These are phyloP conservation scores for Diaporthe aspalathi DNA, from an alignment of 2,329 filamentous ascomycete genomes.

Conservation along the genomic window DNA sequence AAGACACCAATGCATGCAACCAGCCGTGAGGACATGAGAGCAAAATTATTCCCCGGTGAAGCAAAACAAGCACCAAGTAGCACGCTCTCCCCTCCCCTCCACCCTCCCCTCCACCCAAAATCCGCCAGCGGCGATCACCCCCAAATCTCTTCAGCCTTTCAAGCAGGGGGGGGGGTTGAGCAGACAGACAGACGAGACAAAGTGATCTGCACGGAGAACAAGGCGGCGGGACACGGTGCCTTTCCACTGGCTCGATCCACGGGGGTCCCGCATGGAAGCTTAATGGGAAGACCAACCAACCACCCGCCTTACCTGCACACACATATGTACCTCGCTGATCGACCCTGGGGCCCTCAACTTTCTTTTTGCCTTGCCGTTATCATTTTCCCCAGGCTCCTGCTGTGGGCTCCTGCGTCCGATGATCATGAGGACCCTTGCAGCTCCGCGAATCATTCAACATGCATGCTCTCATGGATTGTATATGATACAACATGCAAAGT, in stretches of 20 bases:
- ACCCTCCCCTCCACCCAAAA: neutral
- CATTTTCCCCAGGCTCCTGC: neutral
- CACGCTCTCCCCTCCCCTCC: too few species aligned
- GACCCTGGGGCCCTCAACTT: neutral
- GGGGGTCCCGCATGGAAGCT: constrained; percentile 9
- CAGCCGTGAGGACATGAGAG: neutral
- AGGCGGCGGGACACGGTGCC: neutral
- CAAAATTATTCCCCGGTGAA: neutral
- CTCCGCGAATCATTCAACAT: neutral
- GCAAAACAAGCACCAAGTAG: neutral
- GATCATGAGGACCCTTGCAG: neutral
- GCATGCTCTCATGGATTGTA: neutral
- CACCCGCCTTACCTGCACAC: too few species aligned
- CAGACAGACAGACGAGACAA: neutral
- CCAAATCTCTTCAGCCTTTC: neutral
- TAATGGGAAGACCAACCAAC: neutral
- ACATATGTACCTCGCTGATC: neutral
- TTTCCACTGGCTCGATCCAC: constrained; percentile 14
- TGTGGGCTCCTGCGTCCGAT: neutral
- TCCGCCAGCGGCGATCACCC: neutral
- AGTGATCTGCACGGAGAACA: constrained; percentile 2
- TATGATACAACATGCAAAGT: too few species aligned
- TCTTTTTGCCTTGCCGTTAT: neutral
- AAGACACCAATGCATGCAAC: neutral
- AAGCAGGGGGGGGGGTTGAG: too few species aligned